Percentiles rank a stretch among this genome's conserved stretches.
phyloP scores from a whole-genome alignment of 306 rosid species.

The Astragalus glycyphyllos region DNA sequence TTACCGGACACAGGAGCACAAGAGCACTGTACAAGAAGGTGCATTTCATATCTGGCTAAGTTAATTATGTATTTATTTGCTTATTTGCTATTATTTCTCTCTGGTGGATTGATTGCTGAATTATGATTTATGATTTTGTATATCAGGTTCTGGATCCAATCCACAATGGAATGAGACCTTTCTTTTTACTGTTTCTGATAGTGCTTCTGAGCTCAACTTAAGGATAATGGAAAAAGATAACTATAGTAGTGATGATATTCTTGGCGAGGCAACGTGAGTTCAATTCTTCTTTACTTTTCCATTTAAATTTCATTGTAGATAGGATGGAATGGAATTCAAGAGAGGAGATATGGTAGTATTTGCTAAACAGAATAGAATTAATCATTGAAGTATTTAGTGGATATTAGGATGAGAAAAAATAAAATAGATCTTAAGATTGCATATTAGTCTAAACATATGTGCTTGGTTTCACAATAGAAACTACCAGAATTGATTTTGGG shows the following conservation, averaged over 20 bases:
- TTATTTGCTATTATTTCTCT: constrained; percentile 2
- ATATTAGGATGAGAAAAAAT: too few relatives aligned
- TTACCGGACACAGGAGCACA: constrained; percentile 48
- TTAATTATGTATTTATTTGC: background rate
- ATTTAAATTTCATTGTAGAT: constrained; percentile 1
- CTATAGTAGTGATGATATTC: constrained; percentile 45
- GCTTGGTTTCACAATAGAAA: too few relatives aligned
- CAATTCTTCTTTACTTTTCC: constrained; percentile 4
- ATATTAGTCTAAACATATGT: too few relatives aligned
- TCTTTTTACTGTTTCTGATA: constrained; percentile 53
- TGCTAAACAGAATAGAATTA: background rate
- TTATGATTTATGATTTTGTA: constrained; percentile 12
- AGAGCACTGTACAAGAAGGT: constrained; percentile 55
- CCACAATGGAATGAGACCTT: constrained; percentile 59
- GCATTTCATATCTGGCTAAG: background rate
- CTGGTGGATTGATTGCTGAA: constrained; percentile 1
- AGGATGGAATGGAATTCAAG: background rate
- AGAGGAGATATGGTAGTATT: too few relatives aligned
- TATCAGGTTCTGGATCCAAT: constrained; percentile 51
- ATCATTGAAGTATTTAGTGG: too few relatives aligned
- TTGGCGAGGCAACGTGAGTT: constrained; percentile 55
- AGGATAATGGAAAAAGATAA: constrained; percentile 55
- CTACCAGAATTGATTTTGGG: too few relatives aligned
- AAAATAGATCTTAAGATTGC: too few relatives aligned
- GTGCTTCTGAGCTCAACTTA: constrained; percentile 43